These are phyloP conservation scores for Trichoderma sp. DNA, from an alignment of 2,329 filamentous ascomycete genomes.

Conservation along the genomic window DNA sequence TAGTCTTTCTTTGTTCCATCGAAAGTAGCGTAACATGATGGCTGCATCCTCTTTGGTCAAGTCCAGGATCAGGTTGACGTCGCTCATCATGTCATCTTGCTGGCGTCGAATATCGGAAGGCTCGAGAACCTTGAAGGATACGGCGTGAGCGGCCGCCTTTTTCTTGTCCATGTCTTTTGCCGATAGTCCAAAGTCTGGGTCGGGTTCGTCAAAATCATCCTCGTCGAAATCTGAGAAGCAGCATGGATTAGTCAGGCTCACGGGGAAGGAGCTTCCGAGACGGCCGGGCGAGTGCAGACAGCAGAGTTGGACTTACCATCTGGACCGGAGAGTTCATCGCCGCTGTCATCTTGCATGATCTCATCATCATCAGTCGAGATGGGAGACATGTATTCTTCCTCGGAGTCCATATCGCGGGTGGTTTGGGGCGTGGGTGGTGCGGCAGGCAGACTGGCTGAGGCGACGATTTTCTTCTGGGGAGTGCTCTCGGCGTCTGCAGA, in stretches of 20 bases:
- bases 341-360: constrained; percentile 74
- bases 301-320: constrained; percentile 45
- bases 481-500: constrained; percentile 45
- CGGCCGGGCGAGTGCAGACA: constrained; percentile 18
- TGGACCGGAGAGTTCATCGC: constrained; percentile 63
- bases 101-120: constrained; percentile 81
- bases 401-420: constrained; percentile 80
- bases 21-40: constrained; percentile 82
- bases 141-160: constrained; percentile 74
- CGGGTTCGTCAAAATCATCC: constrained; percentile 59
- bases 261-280: neutral
- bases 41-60: constrained; percentile 87
- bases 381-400: constrained; percentile 89
- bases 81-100: constrained; percentile 82
- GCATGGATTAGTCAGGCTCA: constrained; percentile 21
- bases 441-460: constrained; percentile 50
- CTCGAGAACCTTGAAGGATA: constrained; percentile 79
- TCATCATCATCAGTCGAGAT: constrained; percentile 74
- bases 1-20: constrained; percentile 95
- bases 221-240: constrained; percentile 53
- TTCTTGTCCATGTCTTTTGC: constrained; percentile 68
- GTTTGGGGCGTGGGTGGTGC: constrained; percentile 62
- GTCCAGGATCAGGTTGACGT: constrained; percentile 89
- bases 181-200: constrained; percentile 54
- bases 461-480: constrained; percentile 58